These are phyloP conservation scores for Pseudocercospora fijiensis DNA, from an alignment of 2,329 filamentous ascomycete species.

Conservation along the genomic window DNA sequence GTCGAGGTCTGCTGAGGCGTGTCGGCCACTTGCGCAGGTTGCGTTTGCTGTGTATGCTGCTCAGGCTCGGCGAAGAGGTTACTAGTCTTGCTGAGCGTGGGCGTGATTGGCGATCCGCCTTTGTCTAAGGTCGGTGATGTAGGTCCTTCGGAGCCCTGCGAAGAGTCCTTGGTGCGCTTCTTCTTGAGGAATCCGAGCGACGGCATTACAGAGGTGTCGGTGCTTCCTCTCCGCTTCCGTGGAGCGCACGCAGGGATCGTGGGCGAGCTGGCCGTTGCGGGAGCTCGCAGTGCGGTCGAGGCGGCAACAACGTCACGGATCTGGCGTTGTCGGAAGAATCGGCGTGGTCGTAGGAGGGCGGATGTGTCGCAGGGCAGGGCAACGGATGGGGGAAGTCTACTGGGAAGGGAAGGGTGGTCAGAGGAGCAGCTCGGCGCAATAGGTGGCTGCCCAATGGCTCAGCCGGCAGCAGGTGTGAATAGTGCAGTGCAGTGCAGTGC, in stretches of 20 bases:
- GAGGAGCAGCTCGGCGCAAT: slow-evolving; percentile 6
- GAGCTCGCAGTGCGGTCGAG: slow-evolving; percentile 7
- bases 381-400: neutral
- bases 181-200: slow-evolving; percentile 95
- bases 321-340: neutral
- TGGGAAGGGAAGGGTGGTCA: neutral
- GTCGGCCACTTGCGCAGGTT: slow-evolving; percentile 18
- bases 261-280: slow-evolving; percentile 11
- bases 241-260: slow-evolving; percentile 27
- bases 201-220: slow-evolving; percentile 65
- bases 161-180: slow-evolving; percentile 92
- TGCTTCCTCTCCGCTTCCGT: slow-evolving; percentile 27
- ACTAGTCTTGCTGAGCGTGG: slow-evolving; percentile 48
- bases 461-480: neutral
- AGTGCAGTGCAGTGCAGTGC: slow-evolving; percentile 6
- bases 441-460: slow-evolving; percentile 13
- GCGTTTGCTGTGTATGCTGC: slow-evolving; percentile 19
- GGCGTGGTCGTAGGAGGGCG: neutral
- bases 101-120: slow-evolving; percentile 41
- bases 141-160: slow-evolving; percentile 56
- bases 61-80: slow-evolving; percentile 34
- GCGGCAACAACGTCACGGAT: neutral
- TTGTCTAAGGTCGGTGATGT: slow-evolving; percentile 58
- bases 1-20: slow-evolving; percentile 32
- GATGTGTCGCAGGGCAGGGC: neutral